Percentiles rank a stretch among this genome's conserved stretches.
Evolutionary conservation across 805 yeast species (phyloP).

Genomic region (Tetrapisispora pingtungensis): DNA sequence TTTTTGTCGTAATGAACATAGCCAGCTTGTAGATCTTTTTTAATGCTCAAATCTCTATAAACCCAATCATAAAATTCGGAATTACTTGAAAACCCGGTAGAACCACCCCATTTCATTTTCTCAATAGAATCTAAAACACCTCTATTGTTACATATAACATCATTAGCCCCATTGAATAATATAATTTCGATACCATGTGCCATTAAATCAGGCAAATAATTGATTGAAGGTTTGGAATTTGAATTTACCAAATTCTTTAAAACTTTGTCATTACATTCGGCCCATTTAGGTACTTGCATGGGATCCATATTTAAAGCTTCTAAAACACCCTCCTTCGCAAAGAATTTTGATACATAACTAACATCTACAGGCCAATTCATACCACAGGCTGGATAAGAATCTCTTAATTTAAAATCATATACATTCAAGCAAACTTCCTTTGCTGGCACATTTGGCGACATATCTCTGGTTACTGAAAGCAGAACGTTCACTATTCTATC

Average conservation of each 20-base stretch:
- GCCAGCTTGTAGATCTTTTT: conserved; percentile 37
- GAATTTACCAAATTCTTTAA: conserved; percentile 40
- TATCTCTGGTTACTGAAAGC: conserved; percentile 25
- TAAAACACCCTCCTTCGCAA: conserved; percentile 40
- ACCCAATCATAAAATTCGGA: conserved; percentile 35
- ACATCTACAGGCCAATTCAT: conserved; percentile 82
- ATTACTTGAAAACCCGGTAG: conserved; percentile 26
- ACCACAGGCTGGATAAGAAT: conserved; percentile 80
- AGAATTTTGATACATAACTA: conserved; percentile 41
- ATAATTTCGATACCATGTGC: conserved; percentile 47
- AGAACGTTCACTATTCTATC: conserved; percentile 21
- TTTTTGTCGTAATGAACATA: conserved; percentile 49
- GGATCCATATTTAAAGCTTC: conserved; percentile 40
- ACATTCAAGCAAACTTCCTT: conserved; percentile 60
- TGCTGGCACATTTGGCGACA: conserved; percentile 12
- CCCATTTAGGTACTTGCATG: conserved; percentile 43
- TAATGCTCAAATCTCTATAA: conserved; percentile 8
- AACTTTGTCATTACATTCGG: conserved; percentile 65
- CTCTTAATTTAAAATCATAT: conserved; percentile 67
- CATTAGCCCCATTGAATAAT: conserved; percentile 80
- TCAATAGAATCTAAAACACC: conserved; percentile 64
- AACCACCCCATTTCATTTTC: conserved; percentile 56
- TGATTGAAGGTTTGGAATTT: conserved; percentile 49
- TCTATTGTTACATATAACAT: conserved; percentile 73
- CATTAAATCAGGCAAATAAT: conserved; percentile 57